phyloP scores from a whole-genome alignment of 2,329 filamentous ascomycete species.

The Colletotrichum sp. region DNA sequence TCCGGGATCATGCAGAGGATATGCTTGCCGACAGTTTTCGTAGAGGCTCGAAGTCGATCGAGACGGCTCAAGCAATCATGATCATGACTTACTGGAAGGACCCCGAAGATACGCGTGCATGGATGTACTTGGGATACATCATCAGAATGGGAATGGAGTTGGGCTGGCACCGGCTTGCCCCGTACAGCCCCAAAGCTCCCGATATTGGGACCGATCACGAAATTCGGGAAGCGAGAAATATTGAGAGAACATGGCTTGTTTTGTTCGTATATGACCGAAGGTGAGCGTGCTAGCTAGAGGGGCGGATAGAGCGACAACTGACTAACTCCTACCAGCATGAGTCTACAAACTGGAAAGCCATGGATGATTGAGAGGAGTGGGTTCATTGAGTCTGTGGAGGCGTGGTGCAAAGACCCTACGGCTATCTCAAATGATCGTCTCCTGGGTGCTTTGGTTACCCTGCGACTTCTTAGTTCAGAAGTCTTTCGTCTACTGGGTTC shows the following conservation, averaged over 20 bases:
- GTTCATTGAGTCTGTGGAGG: slow-evolving; percentile 38
- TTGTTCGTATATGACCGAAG: slow-evolving; percentile 9
- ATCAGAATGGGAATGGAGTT: slow-evolving; percentile 45
- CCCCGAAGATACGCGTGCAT: slow-evolving; percentile 42
- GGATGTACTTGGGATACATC: slow-evolving; percentile 42
- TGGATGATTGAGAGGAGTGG: slow-evolving; percentile 44
- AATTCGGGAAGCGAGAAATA: not conserved
- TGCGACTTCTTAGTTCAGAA: slow-evolving; percentile 40
- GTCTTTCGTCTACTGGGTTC: slow-evolving; percentile 29
- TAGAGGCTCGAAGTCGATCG: slow-evolving; percentile 38
- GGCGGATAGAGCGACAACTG: rapidly evolving
- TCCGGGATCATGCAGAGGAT: slow-evolving; percentile 25
- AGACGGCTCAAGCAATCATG: slow-evolving; percentile 42
- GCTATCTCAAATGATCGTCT: slow-evolving; percentile 37
- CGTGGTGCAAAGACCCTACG: slow-evolving; percentile 35
- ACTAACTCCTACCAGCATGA: slow-evolving; percentile 31
- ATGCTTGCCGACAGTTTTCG: slow-evolving; percentile 33
- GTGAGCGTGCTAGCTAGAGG: not conserved
- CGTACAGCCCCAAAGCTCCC: not conserved
- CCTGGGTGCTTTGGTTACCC: slow-evolving; percentile 38
- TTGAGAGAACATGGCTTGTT: slow-evolving; percentile 6
- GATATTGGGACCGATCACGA: not conserved
- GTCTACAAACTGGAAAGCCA: slow-evolving; percentile 43
- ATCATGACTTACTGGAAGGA: slow-evolving; percentile 47
- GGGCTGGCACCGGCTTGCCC: slow-evolving; percentile 35